Percentiles rank a stretch among this genome's conserved stretches.
Evolutionary conservation across 2,329 filamentous ascomycete species (phyloP).

Genomic region (Colletotrichum sp.): DNA sequence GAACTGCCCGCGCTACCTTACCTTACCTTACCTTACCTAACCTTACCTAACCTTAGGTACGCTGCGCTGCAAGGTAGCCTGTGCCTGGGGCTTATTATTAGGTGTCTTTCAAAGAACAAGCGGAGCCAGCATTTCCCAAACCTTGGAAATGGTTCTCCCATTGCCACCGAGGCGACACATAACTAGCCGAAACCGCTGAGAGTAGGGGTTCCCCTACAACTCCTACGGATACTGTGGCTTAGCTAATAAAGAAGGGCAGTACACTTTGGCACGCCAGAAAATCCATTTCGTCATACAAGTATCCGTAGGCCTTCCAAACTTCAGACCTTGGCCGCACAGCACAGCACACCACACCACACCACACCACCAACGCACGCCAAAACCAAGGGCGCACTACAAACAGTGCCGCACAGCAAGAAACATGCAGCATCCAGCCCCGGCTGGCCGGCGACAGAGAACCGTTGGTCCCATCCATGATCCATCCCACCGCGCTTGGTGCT

Average conservation of each 20-base stretch:
- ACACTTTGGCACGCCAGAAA: not conserved
- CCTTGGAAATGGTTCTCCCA: not conserved
- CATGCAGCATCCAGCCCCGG: not conserved
- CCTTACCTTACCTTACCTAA: too few species aligned
- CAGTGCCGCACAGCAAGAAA: not conserved
- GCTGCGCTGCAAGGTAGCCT: not conserved
- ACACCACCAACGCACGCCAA: not conserved
- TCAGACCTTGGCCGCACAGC: not conserved
- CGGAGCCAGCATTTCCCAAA: not conserved
- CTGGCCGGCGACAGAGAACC: not conserved
- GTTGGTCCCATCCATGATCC: not conserved
- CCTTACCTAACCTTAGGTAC: not conserved
- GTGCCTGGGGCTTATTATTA: not conserved
- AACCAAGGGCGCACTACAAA: not conserved
- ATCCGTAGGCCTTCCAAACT: not conserved
- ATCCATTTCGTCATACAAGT: constrained; percentile 14
- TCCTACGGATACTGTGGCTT: not conserved
- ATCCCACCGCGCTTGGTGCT: not conserved
- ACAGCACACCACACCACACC: not conserved
- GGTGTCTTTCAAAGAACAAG: not conserved
- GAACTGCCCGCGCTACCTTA: not conserved
- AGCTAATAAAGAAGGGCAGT: not conserved
- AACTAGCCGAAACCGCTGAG: not conserved
- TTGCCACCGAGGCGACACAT: not conserved
- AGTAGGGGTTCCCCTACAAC: not conserved